These are phyloP conservation scores for Austroboletus rostrupii DNA, from an alignment of 1,284 basidiomycete species.

Conservation along the genomic window DNA sequence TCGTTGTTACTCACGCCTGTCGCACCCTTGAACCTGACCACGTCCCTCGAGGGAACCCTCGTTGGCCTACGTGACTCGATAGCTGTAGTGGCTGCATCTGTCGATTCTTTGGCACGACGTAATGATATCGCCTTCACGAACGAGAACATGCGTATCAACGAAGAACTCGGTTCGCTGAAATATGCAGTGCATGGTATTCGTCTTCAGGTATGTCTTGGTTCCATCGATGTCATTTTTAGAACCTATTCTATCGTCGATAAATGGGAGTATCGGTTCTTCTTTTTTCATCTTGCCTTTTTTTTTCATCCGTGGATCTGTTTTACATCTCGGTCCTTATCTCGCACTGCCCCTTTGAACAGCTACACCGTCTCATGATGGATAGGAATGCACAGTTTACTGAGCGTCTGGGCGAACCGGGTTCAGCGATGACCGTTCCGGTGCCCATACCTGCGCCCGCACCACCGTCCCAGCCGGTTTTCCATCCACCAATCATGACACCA, in stretches of 20 bases:
- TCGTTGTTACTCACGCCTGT: constrained; percentile 36
- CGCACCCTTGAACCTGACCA: constrained; percentile 56
- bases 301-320: constrained; percentile 8
- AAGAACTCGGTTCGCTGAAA: constrained; percentile 72
- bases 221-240: constrained; percentile 3
- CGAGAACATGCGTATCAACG: constrained; percentile 67
- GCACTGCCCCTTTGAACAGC: constrained; percentile 28
- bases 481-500: constrained; percentile 32
- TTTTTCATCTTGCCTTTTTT: constrained; percentile 3
- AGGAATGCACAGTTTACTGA: constrained; percentile 54
- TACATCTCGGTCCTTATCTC: constrained; percentile 18
- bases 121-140: constrained; percentile 66
- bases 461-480: constrained; percentile 21
- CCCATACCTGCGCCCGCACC: constrained; percentile 22
- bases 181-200: constrained; percentile 74
- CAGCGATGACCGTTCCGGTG: constrained; percentile 14
- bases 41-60: constrained; percentile 59
- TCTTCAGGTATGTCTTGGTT: constrained; percentile 58
- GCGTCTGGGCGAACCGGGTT: constrained; percentile 25
- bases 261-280: background rate
- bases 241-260: background rate
- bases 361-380: constrained; percentile 67
- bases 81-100: constrained; percentile 50
- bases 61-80: constrained; percentile 57
- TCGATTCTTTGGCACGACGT: constrained; percentile 62